Evolutionary conservation across 176 grass and related monocot genomes (phyloP), one percentile per base, ranked within the genome.

Genomic region (Hordeum marinum): DNA sequence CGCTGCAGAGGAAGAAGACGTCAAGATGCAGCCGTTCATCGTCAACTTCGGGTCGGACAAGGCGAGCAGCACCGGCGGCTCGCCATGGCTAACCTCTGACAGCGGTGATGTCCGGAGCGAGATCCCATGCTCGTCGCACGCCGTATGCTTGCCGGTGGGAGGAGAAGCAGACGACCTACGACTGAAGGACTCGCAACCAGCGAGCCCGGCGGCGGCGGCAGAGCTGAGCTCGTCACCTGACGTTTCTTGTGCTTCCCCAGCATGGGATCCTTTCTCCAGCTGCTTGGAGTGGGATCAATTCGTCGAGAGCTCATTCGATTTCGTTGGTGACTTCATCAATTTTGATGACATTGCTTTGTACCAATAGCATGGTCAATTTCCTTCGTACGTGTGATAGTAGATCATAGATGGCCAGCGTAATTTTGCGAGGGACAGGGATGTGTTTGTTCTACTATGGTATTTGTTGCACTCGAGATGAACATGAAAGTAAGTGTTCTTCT

Each of bases 1-100:
- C 73, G 64, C 24, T 3, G 75, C 25, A 50, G 75, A 29, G 25
- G 77, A 8, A 21, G 20, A 69, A 1, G 31, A 80, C 27, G 36
- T 41, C 68, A 45, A 26, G 37, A 18, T 5, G 34, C 60, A 32
- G 24, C 69, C 46, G 29, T 41, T 79, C 61, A 35, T 85, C 31
- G 86, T 92, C 60, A 24, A 89, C 83, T 89, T 92, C 86, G 61
- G 76, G 8, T 23, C 82, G 10, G 63, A 25, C 46, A 27, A 82
- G 4, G 62, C 64, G 21, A 55, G 4, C 59, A 4, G 35, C 13
- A 55, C 6, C 58, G 4, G 45, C 13, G 27, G 70, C 12, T 36
- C 60, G 6, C 24, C 34, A 8, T 55, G 15, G 52, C 17, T 7
- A 21, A 55, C 6, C 17, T 55, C 17, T 2, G 8, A 8, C 29